Base-by-base conservation (phyloP, 192 early-diverging fungal genomes). In the Dissophora globulifera region DNA sequence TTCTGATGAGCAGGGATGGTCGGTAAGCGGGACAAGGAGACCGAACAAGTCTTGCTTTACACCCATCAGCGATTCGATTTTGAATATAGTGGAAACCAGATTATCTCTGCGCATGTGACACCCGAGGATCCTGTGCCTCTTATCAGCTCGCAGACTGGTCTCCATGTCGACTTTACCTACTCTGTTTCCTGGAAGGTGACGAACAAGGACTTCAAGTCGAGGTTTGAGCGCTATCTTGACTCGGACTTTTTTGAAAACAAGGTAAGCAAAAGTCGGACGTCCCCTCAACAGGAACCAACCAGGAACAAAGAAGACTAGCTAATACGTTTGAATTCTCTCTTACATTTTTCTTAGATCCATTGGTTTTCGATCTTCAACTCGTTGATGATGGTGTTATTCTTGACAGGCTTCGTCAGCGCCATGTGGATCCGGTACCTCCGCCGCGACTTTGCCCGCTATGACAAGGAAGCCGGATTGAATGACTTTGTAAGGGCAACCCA, bases 331-430 rank as follows among this genome's bases (percentile, higher is more conserved):
- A 38, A 9, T 38, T 38, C 13, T 38, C 13, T 38, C 35, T 35
- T 23, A 11, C 8, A 31, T 20, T 43, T 53, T 16, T 30, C 13
- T 40, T 76, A 93, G 88, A 85, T 93, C 26, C 93, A 94, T 65
- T 94, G 93, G 93, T 86, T 94, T 45, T 91, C 90, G 0, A 92
- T 95, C 52, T 79, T 90, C 49, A 93, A 93, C 72, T 93, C 93
- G 0, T 85, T 94, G 61, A 85, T 94, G 83, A 92, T 95, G 85
- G 91, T 94, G 8, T 29, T 95, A 1, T 86, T 94, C 69, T 69
- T 94, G 27, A 79, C 84, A 22, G 93, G 92, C 25, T 81, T 93
- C 60, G 93, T 95, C n/a, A 84, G 84, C 4, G 79, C 90, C 16
- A 91, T 95, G 60, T 80, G 94, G 52, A 57, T 92, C 19, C 84